Evolutionary conservation across 2,329 filamentous ascomycete species (phyloP).

Genomic region (Penicillium sp.): DNA sequence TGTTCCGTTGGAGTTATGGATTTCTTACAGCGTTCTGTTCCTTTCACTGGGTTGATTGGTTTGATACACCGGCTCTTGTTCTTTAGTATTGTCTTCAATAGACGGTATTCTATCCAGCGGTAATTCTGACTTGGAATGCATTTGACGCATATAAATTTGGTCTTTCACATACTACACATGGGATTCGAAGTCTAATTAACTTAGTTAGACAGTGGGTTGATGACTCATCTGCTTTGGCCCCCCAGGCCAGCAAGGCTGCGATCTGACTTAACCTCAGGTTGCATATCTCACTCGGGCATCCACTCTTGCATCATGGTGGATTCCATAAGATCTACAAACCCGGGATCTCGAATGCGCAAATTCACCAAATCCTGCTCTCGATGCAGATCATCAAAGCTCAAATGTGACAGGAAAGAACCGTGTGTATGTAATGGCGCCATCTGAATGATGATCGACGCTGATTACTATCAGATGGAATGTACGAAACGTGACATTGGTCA

Average conservation of each 20-base stretch:
- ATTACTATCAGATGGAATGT: conserved; percentile 12
- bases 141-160: background rate
- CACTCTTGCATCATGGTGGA: background rate
- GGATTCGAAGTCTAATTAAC: background rate
- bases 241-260: background rate
- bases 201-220: background rate
- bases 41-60: background rate
- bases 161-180: too few relatives aligned
- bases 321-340: background rate
- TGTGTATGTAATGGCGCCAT: conserved; percentile 3
- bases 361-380: conserved; percentile 15
- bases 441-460: background rate
- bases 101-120: background rate
- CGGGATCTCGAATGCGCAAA: background rate
- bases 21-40: background rate
- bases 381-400: conserved; percentile 14
- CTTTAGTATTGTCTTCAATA: background rate
- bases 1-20: background rate
- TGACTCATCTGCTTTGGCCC: background rate
- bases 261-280: background rate
- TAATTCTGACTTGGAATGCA: background rate
- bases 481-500: conserved; percentile 13
- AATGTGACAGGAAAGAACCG: conserved; percentile 18
- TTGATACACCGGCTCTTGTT: background rate
- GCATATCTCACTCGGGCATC: background rate